Conservation (phyloP, 495 filamentous ascomycete genomes). For the Terfezia boudieri region DNA sequence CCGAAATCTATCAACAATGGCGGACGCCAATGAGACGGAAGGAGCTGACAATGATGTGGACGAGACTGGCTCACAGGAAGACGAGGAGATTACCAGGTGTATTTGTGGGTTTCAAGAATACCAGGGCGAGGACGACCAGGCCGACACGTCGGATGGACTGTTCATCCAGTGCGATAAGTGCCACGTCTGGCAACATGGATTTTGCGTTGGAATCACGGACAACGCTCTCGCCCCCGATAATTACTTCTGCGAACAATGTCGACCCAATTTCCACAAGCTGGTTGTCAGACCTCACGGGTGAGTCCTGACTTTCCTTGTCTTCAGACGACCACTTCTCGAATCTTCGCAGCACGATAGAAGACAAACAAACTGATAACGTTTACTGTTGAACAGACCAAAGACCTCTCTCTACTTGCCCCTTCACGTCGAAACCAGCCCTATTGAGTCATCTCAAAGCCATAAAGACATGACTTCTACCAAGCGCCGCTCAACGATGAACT, state of each 20-base stretch:
- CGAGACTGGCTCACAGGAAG: constrained; percentile 36
- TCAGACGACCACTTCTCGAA: neutral
- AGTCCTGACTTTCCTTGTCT: constrained; percentile 21
- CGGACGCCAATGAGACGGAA: constrained; percentile 35
- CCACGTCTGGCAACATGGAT: constrained; percentile 97
- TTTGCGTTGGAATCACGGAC: constrained; percentile 92
- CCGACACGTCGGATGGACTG: constrained; percentile 75
- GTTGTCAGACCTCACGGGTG: constrained; percentile 66
- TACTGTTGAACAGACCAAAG: constrained; percentile 27
- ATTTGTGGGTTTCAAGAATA: constrained; percentile 90
- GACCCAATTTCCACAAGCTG: constrained; percentile 72
- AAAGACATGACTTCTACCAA: constrained; percentile 26
- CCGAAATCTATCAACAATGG: constrained; percentile 22
- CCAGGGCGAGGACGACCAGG: constrained; percentile 51
- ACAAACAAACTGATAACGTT: constrained; percentile 14
- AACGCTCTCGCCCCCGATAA: constrained; percentile 79
- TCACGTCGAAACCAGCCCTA: constrained; percentile 20
- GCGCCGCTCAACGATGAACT: constrained; percentile 92
- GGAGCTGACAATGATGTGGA: constrained; percentile 42
- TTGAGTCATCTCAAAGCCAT: constrained; percentile 9
- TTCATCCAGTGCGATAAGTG: constrained; percentile 97
- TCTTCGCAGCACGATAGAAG: neutral
- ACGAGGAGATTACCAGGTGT: constrained; percentile 85
- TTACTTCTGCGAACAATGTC: constrained; percentile 93
- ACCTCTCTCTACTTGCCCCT: constrained; percentile 51